Percentiles rank a stretch among this genome's conserved stretches.
phyloP scores from a whole-genome alignment of 495 filamentous ascomycete species.

The Aspergillus asperescens region DNA sequence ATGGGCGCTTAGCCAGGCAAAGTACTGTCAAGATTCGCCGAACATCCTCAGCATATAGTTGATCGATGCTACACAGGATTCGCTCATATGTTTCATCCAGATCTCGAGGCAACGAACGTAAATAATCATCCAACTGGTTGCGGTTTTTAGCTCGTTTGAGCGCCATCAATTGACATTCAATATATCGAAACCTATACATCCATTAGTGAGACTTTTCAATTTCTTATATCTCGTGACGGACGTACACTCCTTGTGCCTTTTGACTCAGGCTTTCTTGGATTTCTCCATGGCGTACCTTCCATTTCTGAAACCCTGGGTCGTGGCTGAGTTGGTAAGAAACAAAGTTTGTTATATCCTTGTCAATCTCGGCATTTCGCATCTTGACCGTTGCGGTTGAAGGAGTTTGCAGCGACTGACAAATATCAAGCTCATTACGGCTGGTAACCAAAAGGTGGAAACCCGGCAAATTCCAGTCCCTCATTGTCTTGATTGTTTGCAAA shows the following conservation, averaged over 20 bases:
- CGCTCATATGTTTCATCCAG: conserved; percentile 36
- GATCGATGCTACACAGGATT: conserved; percentile 26
- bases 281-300: conserved; percentile 22
- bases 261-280: conserved; percentile 22
- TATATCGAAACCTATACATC: conserved; percentile 34
- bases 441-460: too few species aligned
- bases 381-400: conserved; percentile 11
- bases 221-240: background rate
- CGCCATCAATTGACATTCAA: conserved; percentile 33
- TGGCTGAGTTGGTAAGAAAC: conserved; percentile 25
- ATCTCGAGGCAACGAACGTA: conserved; percentile 28
- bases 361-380: conserved; percentile 24
- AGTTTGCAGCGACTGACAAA: conserved; percentile 25
- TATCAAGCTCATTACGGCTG: conserved; percentile 21
- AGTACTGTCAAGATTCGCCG: conserved; percentile 29
- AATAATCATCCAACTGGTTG: conserved; percentile 24
- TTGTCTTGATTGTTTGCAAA: too few species aligned
- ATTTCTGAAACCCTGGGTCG: conserved; percentile 25
- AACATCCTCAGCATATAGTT: conserved; percentile 21
- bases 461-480: too few species aligned
- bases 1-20: conserved; percentile 25
- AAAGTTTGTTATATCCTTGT: conserved; percentile 29
- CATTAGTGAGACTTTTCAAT: conserved; percentile 10
- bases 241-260: conserved; percentile 35
- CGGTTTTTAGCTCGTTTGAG: conserved; percentile 20